These are phyloP conservation scores for Cyclotella choctawhatcheeana DNA, from an alignment of 108 stramenopile genomes.

Conservation along the genomic window DNA sequence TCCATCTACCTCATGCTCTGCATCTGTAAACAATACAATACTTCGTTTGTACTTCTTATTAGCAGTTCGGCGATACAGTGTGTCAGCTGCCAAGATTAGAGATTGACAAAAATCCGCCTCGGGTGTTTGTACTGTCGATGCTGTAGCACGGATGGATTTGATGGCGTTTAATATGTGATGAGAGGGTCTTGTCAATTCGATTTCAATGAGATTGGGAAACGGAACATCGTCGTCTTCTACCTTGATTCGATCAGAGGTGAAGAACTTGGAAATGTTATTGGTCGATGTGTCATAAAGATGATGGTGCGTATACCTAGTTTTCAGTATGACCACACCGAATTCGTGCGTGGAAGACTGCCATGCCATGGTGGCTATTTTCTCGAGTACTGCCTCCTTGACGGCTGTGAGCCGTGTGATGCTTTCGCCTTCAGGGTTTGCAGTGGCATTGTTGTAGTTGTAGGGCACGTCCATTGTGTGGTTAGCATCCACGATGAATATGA, in stretches of 20 bases:
- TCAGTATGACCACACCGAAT: constrained; percentile 14
- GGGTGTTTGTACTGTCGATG: neutral
- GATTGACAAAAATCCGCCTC: constrained; percentile 76
- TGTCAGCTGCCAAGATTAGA: constrained; percentile 78
- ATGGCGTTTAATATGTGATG: constrained; percentile 57
- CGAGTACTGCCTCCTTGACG: constrained; percentile 8
- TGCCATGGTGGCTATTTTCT: constrained; percentile 1
- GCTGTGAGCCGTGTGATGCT: neutral
- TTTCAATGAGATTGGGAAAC: constrained; percentile 76
- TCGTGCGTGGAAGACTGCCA: neutral
- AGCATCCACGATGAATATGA: constrained; percentile 74
- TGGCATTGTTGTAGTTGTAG: constrained; percentile 10
- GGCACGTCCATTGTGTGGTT: constrained; percentile 65
- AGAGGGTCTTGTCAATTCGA: constrained; percentile 56
- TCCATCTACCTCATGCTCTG: constrained; percentile 66
- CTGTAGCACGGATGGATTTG: constrained; percentile 45
- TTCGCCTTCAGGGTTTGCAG: neutral
- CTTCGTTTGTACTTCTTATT: constrained; percentile 62
- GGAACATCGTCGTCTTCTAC: constrained; percentile 21
- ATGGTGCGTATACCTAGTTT: constrained; percentile 10
- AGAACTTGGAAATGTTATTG: neutral
- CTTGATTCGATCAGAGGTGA: neutral
- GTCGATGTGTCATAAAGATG: neutral
- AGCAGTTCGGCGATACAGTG: constrained; percentile 60
- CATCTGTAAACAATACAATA: constrained; percentile 85